These are phyloP conservation scores for Emericellopsis terricola DNA, from an alignment of 495 filamentous ascomycete genomes.

Conservation along the genomic window DNA sequence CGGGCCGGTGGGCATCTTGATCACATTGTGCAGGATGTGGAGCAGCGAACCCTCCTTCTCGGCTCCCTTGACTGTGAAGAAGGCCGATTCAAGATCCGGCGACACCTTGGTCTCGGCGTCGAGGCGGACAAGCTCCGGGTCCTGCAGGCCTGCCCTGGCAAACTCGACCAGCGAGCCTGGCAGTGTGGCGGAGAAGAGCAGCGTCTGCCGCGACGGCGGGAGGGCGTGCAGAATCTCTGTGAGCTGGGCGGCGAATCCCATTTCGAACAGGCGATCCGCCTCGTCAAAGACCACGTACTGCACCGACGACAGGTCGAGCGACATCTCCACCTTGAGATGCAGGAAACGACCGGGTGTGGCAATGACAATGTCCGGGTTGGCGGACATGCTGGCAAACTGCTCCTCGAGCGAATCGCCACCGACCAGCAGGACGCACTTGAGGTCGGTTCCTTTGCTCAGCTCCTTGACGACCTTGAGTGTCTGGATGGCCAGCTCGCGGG, in stretches of 20 bases:
- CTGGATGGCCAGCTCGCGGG: conserved; percentile 82
- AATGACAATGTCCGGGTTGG: conserved; percentile 91
- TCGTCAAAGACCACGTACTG: conserved; percentile 93
- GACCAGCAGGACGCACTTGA: conserved; percentile 74
- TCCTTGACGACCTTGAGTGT: conserved; percentile 94
- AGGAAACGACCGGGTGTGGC: conserved; percentile 91
- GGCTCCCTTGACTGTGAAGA: conserved; percentile 77
- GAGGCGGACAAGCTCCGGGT: conserved; percentile 69
- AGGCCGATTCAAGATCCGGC: conserved; percentile 79
- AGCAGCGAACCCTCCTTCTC: conserved; percentile 90
- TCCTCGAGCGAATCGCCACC: conserved; percentile 94
- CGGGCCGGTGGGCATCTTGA: conserved; percentile 73
- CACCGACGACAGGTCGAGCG: conserved; percentile 67
- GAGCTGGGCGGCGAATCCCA: conserved; percentile 89
- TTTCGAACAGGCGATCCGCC: conserved; percentile 90
- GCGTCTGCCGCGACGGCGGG: conserved; percentile 67
- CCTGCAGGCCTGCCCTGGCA: conserved; percentile 78
- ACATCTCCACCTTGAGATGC: conserved; percentile 92
- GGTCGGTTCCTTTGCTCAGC: conserved; percentile 72
- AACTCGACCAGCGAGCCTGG: conserved; percentile 91
- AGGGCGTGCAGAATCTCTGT: conserved; percentile 84
- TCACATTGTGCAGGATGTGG: conserved; percentile 75
- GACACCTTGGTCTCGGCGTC: conserved; percentile 94
- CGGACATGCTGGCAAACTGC: conserved; percentile 81
- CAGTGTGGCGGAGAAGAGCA: conserved; percentile 87